These are phyloP conservation scores for Ogataea neopini DNA, from an alignment of 805 yeast genomes.

Conservation along the genomic window DNA sequence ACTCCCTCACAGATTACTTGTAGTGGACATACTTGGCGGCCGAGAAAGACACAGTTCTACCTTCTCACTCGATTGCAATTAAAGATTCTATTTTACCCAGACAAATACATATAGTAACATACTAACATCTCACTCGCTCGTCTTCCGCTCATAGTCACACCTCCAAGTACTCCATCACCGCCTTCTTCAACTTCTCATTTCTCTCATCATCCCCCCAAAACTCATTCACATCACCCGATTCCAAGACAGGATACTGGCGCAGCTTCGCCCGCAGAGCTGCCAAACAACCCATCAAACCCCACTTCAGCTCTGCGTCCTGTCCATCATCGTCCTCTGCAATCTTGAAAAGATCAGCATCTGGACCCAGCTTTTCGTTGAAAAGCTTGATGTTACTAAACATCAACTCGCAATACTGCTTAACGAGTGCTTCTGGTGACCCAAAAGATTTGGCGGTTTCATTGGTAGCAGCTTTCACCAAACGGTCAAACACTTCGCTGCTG, in stretches of 20 bases:
- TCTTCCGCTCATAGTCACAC: too few species aligned
- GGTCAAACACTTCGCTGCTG: slow-evolving; percentile 41
- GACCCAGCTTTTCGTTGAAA: slow-evolving; percentile 19
- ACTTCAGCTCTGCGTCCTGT: slow-evolving; percentile 36
- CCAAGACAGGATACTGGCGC: slow-evolving; percentile 9
- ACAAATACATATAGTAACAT: too few species aligned
- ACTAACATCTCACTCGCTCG: too few species aligned
- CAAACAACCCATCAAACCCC: slow-evolving; percentile 40
- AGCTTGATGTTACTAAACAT: slow-evolving; percentile 20
- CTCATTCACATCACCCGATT: background rate
- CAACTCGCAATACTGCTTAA: background rate
- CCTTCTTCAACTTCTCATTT: too few species aligned
- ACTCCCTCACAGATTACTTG: too few species aligned
- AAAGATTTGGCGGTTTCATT: slow-evolving; percentile 19
- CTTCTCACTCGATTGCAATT: too few species aligned
- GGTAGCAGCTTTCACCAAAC: slow-evolving; percentile 25
- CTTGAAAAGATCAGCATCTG: slow-evolving; percentile 7
- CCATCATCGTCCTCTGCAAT: slow-evolving; percentile 17
- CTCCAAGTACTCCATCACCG: background rate
- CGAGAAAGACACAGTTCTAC: too few species aligned
- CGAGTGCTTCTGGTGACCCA: slow-evolving; percentile 16
- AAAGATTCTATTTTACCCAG: too few species aligned
- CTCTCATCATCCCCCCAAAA: too few species aligned
- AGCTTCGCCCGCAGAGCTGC: slow-evolving; percentile 15
- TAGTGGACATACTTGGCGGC: too few species aligned